A percentile compares a stretch with the other conserved stretches of the same genome.
Evolutionary conservation across 1,139 yeast genomes (phyloP).

Genomic region (Magnusiomyces starmeri): DNA sequence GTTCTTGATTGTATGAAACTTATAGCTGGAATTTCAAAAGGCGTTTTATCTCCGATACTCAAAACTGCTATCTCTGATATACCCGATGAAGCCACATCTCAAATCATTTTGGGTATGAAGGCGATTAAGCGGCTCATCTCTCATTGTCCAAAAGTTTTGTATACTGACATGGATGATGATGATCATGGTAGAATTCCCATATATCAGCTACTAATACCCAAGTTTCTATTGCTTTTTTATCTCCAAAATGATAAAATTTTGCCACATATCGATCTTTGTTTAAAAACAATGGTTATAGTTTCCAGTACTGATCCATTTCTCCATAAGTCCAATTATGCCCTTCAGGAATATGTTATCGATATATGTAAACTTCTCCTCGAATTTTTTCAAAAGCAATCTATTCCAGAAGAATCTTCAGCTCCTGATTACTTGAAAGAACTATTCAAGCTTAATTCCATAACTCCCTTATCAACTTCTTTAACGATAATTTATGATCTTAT

Average conservation of each 20-base stretch:
- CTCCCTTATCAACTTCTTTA: background rate
- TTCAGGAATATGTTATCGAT: background rate
- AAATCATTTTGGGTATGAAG: background rate
- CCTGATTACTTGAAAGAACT: no score
- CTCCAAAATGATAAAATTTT: background rate
- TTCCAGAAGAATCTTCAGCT: no score
- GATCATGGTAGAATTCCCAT: no score
- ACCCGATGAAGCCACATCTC: background rate
- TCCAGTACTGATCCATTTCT: background rate
- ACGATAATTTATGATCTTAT: conserved; percentile 11
- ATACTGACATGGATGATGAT: background rate
- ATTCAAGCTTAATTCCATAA: no score
- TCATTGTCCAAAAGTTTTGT: background rate
- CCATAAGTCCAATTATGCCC: background rate
- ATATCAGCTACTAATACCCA: no score
- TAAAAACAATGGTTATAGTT: background rate
- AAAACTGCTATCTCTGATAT: background rate
- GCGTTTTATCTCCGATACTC: background rate
- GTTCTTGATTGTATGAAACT: background rate
- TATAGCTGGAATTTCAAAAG: background rate
- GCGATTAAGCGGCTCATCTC: background rate
- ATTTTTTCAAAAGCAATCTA: background rate
- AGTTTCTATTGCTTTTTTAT: no score
- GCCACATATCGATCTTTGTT: background rate
- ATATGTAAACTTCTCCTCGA: background rate